Conservation (phyloP, 1,284 basidiomycete species). For the Pseudozyma pruni region DNA sequence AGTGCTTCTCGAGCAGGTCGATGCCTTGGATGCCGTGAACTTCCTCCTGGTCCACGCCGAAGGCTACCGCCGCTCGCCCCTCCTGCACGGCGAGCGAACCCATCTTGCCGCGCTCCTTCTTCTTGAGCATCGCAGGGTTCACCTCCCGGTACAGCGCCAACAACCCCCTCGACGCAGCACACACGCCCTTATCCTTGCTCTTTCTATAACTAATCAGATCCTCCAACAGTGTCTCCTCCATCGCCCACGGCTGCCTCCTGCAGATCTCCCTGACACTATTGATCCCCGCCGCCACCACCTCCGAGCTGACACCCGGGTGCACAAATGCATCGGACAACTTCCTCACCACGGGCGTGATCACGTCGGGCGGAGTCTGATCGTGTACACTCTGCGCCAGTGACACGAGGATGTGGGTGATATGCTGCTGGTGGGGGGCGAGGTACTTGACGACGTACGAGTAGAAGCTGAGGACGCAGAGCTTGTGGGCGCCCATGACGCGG, state of each 20-base stretch:
- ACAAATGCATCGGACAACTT: constrained; percentile 97
- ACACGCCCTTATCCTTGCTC: constrained; percentile 92
- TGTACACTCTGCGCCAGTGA: constrained; percentile 95
- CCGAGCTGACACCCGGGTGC: constrained; percentile 93
- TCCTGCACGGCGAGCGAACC: constrained; percentile 59
- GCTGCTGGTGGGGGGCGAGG: constrained; percentile 89
- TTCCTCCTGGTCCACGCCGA: constrained; percentile 79
- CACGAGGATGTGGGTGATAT: constrained; percentile 92
- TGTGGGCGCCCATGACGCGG: constrained; percentile 93
- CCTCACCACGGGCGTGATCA: constrained; percentile 84
- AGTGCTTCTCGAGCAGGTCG: constrained; percentile 64
- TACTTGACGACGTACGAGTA: constrained; percentile 96
- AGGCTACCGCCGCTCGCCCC: constrained; percentile 72
- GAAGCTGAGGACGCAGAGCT: constrained; percentile 92
- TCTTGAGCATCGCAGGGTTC: constrained; percentile 91
- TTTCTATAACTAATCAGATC: constrained; percentile 95
- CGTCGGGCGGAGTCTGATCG: constrained; percentile 93
- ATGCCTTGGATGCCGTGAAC: constrained; percentile 84
- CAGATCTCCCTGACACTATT: constrained; percentile 95
- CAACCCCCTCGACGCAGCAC: constrained; percentile 85
- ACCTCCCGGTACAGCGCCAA: constrained; percentile 94
- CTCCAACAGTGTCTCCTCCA: constrained; percentile 90
- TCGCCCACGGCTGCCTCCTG: constrained; percentile 89
- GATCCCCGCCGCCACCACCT: constrained; percentile 94
- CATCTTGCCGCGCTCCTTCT: constrained; percentile 76